Percentiles rank a stretch among this genome's conserved stretches.
phyloP scores from a whole-genome alignment of 371 early-diverging fungal species.

The Quaeritorhiza haematococci region DNA sequence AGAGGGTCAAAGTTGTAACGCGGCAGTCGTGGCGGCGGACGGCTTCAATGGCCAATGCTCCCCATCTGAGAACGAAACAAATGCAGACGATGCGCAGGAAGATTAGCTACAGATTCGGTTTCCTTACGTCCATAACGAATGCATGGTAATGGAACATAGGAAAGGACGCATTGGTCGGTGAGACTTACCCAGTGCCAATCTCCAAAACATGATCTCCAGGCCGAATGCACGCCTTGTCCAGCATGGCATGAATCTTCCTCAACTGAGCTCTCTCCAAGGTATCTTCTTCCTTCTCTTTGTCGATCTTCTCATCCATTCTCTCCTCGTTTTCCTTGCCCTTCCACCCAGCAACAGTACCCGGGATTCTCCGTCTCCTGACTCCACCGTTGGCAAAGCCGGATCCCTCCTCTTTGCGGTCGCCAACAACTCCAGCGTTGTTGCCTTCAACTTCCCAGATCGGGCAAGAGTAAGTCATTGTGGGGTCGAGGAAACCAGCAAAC shows the following conservation, averaged over 20 bases:
- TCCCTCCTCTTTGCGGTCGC: not conserved
- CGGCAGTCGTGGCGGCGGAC: constrained; percentile 44
- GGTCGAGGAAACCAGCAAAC: constrained; percentile 60
- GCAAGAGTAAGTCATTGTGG: constrained; percentile 65
- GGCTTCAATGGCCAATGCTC: constrained; percentile 56
- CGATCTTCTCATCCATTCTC: not conserved
- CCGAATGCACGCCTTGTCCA: constrained; percentile 46
- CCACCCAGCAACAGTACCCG: not conserved
- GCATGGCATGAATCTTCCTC: constrained; percentile 53
- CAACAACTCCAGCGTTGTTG: no score
- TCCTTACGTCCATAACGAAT: no score
- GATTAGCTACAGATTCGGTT: no score
- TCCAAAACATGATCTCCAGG: constrained; percentile 57
- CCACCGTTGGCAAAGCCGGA: not conserved
- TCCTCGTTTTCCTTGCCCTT: not conserved
- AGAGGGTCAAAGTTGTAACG: constrained; percentile 60
- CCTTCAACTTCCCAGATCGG: constrained; percentile 49
- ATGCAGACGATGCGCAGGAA: not conserved
- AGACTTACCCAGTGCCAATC: constrained; percentile 53
- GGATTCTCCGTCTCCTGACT: not conserved
- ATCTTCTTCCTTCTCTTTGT: constrained; percentile 23
- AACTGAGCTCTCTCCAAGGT: constrained; percentile 55
- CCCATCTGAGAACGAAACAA: constrained; percentile 45
- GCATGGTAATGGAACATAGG: no score
- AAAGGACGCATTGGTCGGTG: no score